Evolutionary conservation across 768 basidiomycete species (phyloP).

Genomic region (Mycena leptocephala): DNA sequence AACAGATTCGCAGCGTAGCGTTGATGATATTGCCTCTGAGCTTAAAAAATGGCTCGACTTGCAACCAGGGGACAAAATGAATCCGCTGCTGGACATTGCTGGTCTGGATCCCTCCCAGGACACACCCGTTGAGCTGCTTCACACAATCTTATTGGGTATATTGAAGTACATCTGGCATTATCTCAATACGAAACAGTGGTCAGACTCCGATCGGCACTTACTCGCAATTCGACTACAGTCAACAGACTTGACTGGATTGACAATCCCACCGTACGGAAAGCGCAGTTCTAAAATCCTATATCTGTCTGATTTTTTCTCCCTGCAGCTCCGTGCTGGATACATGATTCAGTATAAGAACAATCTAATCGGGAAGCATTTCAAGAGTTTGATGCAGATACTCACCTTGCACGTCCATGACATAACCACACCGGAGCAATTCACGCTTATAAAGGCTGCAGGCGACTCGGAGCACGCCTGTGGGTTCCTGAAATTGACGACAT

Average conservation of each 20-base stretch:
- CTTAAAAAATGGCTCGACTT: neutral
- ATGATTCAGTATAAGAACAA: too few species aligned
- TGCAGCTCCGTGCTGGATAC: too few species aligned
- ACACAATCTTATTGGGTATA: slow-evolving; percentile 34
- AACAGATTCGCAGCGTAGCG: neutral
- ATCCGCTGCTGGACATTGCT: neutral
- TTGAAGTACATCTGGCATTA: slow-evolving; percentile 44
- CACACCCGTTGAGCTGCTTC: neutral
- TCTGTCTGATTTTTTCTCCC: too few species aligned
- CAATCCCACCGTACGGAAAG: slow-evolving; percentile 37
- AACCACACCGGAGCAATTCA: slow-evolving; percentile 33
- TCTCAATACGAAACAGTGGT: slow-evolving; percentile 40
- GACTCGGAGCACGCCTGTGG: slow-evolving; percentile 50
- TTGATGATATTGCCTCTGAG: slow-evolving; percentile 34
- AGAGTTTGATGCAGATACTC: slow-evolving; percentile 48
- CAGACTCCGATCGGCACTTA: slow-evolving; percentile 31
- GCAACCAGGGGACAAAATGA: neutral
- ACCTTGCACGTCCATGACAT: slow-evolving; percentile 51
- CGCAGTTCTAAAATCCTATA: too few species aligned
- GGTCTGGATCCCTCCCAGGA: neutral
- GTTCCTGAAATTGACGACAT: slow-evolving; percentile 48
- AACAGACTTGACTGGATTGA: slow-evolving; percentile 34
- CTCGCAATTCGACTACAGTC: slow-evolving; percentile 49
- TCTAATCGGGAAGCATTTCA: slow-evolving; percentile 57
- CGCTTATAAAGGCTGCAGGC: slow-evolving; percentile 40